Base-by-base conservation (phyloP, 2,329 filamentous ascomycete species). In the Bipolaris oryzae region DNA sequence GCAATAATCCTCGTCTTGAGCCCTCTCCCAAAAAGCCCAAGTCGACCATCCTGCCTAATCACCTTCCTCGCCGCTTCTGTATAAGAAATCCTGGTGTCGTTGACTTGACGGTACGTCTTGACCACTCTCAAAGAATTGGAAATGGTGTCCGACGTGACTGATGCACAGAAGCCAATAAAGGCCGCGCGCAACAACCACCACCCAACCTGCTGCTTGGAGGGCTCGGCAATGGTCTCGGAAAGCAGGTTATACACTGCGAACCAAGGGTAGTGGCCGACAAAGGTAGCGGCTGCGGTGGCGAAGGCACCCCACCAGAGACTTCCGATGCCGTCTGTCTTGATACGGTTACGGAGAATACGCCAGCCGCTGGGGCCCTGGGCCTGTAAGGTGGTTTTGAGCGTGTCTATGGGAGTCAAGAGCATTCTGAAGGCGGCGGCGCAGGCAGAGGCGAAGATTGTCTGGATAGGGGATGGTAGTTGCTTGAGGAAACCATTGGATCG, bases 251-350 rank as follows among this genome's bases (percentile, higher is more conserved):
- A 72, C 0, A 58, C 63, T 1, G 68, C 68, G 37, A 72, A 72
- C 69, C 69, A 72, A 6, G 69, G 69, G 47, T 72, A 72, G 16
- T 72, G 68, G 5, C 69, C 69, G 0, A 71, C 67, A 31, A 72
- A 72, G 0, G 69, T 72, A 2, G 69, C 69, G 21, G 69, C 69
- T 7, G 69, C 69, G 5, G 69, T 72, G 1, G 68, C 69, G 28
- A 70, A 68, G n/a, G 68, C 61, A 13, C 69, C 69, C 69, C 69
- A 72, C 69, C 69, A 72, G 3, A 72, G 60, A 50, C 66, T 69
- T 1, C 67, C 64, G 15, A 72, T 52, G 0, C 69, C 69, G 34
- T 72, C 60, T 1, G 62, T 66, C 11, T 58, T 63, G 21, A 72
- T 63, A 10, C 69, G 69, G n/a, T 66, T 55, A 6, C 61, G 58